These are phyloP conservation scores for Choiromyces venosus DNA, from an alignment of 495 filamentous ascomycete genomes.

Conservation along the genomic window DNA sequence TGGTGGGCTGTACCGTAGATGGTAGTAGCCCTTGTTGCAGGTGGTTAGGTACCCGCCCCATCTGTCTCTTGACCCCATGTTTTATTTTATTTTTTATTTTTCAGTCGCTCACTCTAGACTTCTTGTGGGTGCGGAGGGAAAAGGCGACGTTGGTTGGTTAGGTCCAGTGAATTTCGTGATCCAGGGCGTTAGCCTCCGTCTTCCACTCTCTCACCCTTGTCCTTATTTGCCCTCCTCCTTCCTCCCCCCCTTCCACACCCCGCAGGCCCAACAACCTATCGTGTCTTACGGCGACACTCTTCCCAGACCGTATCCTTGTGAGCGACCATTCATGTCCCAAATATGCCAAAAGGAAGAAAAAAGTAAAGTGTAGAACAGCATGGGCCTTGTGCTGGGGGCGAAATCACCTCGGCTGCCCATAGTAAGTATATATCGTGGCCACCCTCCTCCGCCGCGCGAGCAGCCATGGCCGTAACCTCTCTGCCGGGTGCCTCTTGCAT, in stretches of 20 bases:
- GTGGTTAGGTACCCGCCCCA: background rate
- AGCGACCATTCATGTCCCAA: constrained; percentile 33
- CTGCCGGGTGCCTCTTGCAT: constrained; percentile 25
- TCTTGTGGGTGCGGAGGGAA: background rate
- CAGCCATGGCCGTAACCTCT: constrained; percentile 2
- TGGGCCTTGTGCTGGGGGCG: constrained; percentile 18
- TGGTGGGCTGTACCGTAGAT: background rate
- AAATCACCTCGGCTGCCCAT: constrained; percentile 17
- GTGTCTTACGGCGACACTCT: constrained; percentile 22
- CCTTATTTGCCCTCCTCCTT: background rate
- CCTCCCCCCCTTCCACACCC: constrained; percentile 14
- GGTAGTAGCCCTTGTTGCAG: no score
- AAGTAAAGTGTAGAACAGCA: constrained; percentile 23
- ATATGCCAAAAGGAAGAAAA: constrained; percentile 23
- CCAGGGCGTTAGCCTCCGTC: background rate
- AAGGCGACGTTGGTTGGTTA: background rate
- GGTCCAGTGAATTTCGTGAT: background rate
- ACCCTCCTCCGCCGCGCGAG: constrained; percentile 29
- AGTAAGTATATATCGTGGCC: constrained; percentile 33
- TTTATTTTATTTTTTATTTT: background rate
- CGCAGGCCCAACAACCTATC: constrained; percentile 30
- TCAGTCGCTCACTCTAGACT: background rate
- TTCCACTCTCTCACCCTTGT: background rate
- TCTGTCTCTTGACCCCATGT: background rate
- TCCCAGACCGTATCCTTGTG: constrained; percentile 20